Conservation (phyloP, 1,139 yeast genomes). For the Eremothecium sinecaudum region DNA sequence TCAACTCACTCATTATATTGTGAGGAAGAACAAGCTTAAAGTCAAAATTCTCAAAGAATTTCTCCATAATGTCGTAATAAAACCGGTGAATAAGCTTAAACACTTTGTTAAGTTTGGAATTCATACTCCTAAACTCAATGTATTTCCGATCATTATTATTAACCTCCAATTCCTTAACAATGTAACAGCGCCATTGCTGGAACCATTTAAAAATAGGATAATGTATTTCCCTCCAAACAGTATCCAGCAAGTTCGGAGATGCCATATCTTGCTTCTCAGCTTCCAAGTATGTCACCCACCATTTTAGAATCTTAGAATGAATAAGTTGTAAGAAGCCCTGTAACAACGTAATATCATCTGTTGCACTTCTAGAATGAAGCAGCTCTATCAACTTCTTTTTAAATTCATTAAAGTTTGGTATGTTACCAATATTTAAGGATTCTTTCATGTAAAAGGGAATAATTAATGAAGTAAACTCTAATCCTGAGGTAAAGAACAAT, state of each 20-base stretch:
- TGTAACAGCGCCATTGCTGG: conserved; percentile 24
- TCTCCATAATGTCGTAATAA: conserved; percentile 36
- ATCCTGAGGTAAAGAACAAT: too few relatives aligned
- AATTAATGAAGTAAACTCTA: too few relatives aligned
- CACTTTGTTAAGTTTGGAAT: conserved; percentile 43
- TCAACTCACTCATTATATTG: conserved; percentile 13
- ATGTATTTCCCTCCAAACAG: conserved; percentile 52
- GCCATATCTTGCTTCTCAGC: background rate
- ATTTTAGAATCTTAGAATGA: conserved; percentile 20
- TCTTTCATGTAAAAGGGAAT: too few relatives aligned
- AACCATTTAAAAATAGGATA: conserved; percentile 53
- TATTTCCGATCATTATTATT: conserved; percentile 26
- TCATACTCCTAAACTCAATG: conserved; percentile 50
- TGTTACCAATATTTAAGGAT: background rate
- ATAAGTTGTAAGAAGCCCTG: conserved; percentile 25
- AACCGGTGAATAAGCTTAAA: conserved; percentile 40
- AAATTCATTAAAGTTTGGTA: conserved; percentile 5
- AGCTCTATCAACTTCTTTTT: conserved; percentile 1
- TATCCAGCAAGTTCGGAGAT: conserved; percentile 32
- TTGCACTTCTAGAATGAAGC: conserved; percentile 3
- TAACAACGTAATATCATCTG: conserved; percentile 21
- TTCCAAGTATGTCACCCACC: conserved; percentile 5
- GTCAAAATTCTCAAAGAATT: conserved; percentile 13
- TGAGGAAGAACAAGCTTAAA: conserved; percentile 15
- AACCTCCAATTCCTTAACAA: conserved; percentile 16